Evolutionary conservation across 2,329 filamentous ascomycete species (phyloP), one percentile per base, ranked within the genome.

Genomic region (Botrytis paeoniae): DNA sequence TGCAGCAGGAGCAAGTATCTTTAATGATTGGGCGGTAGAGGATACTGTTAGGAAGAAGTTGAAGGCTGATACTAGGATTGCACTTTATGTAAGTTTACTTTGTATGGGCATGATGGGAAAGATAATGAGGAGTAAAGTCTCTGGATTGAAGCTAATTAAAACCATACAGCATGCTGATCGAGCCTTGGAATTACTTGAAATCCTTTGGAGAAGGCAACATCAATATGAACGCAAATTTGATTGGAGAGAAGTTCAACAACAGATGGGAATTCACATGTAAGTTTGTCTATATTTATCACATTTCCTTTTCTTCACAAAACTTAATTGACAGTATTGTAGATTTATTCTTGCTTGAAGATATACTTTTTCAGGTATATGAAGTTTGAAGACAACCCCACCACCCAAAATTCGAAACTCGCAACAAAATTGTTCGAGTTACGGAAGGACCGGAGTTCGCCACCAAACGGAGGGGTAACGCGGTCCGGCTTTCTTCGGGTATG

Each of bases 181-280:
- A 72, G 77, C 78, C 54, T 69, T 79, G 6, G 76, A 78, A 39
- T 63, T 80, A 39, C 75, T 80, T 18, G 79, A 80, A 71, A 76
- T 79, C 20, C 73, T 80, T 22, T 80, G 79, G 79, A 77, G 77
- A 39, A 73, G 78, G 71, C 79, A 80, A 59, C 79, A 79, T 73
- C 77, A 78, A 73, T 80, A 78, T 70, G 74, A 73, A 37, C 72
- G 70, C 1, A 80, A 79, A 64, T 80, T 77, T 57, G 79, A 80
- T 65, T 80, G 79, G 79, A 76, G 79, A 74, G 68, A 77, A 63
- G 77, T 80, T 20, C 79, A 80, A 66, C 73, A 70, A n/a, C 78
- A 80, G 39, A 79, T 80, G 77, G 79, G 76, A 6, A 78, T 80
- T 39, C 77, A 79, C 65, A 75, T 80, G 79, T 80, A 72, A 65